phyloP scores from a whole-genome alignment of 768 basidiomycete genomes.

The Mycena vulgaris region DNA sequence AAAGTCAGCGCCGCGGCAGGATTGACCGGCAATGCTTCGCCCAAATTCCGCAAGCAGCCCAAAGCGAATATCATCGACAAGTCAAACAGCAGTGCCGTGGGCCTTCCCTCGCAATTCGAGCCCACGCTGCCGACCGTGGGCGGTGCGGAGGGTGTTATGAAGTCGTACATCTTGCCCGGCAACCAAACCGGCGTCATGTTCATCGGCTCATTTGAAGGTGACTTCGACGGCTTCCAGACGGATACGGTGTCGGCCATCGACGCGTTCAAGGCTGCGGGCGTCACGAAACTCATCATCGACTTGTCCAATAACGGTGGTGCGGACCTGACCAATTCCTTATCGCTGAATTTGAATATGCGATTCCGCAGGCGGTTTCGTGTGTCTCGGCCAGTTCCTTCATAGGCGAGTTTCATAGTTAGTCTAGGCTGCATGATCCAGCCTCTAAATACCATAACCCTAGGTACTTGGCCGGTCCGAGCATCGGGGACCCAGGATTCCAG shows the following conservation, averaged over 20 bases:
- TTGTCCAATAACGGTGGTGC: conserved; percentile 75
- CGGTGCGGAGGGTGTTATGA: conserved; percentile 67
- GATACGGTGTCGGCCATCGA: conserved; percentile 63
- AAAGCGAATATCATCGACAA: conserved; percentile 62
- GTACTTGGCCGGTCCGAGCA: conserved; percentile 65
- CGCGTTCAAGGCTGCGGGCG: conserved; percentile 63
- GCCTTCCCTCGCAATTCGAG: conserved; percentile 62
- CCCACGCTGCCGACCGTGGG: conserved; percentile 62
- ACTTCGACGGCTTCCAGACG: conserved; percentile 66
- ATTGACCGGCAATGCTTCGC: conserved; percentile 13
- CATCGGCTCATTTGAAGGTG: conserved; percentile 69
- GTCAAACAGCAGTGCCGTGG: conserved; percentile 56
- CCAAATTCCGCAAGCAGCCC: conserved; percentile 45
- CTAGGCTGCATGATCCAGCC: too few species aligned
- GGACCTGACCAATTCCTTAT: conserved; percentile 21
- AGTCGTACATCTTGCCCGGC: conserved; percentile 69
- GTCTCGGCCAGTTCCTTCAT: conserved; percentile 74
- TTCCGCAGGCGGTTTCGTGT: conserved; percentile 69
- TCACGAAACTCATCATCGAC: conserved; percentile 69
- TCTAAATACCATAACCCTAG: too few species aligned
- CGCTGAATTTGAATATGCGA: conserved; percentile 5
- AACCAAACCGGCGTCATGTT: conserved; percentile 76
- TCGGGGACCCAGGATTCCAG: conserved; percentile 71
- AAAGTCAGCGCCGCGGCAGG: conserved; percentile 33
- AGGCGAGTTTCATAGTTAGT: too few species aligned